phyloP scores from a whole-genome alignment of 805 yeast genomes.

The Brettanomyces sp. region DNA sequence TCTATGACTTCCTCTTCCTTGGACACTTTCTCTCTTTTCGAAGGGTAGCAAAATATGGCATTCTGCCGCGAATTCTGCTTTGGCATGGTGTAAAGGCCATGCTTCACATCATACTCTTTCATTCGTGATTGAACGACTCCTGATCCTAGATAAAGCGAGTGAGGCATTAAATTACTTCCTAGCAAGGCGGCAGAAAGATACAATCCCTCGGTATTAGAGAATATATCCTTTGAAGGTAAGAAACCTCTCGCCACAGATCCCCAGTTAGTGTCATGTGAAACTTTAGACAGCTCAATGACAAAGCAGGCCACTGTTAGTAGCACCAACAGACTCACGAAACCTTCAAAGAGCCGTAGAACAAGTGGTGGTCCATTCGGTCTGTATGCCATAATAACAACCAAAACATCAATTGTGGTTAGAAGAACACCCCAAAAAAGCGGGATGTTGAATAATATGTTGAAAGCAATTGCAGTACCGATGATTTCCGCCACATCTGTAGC shows the following conservation, averaged over 20 bases:
- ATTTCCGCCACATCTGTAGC: conserved; percentile 97
- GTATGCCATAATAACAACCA: conserved; percentile 80
- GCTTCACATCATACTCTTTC: conserved; percentile 62
- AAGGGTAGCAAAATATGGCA: conserved; percentile 15
- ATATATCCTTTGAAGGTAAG: conserved; percentile 36
- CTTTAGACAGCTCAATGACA: conserved; percentile 64
- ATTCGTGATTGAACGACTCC: conserved; percentile 83
- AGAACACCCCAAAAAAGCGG: conserved; percentile 81
- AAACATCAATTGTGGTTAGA: conserved; percentile 76
- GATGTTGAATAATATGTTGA: conserved; percentile 70
- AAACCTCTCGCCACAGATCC: conserved; percentile 62
- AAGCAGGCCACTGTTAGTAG: conserved; percentile 80
- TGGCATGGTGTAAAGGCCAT: conserved; percentile 47
- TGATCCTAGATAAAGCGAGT: conserved; percentile 77
- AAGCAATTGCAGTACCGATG: conserved; percentile 93
- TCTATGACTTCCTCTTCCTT: conserved; percentile 5
- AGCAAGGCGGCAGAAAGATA: conserved; percentile 76
- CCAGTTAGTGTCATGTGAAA: conserved; percentile 45
- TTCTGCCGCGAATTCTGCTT: conserved; percentile 1
- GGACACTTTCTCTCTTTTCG: background rate
- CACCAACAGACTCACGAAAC: conserved; percentile 69
- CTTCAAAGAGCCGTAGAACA: conserved; percentile 72
- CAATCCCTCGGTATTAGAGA: conserved; percentile 54
- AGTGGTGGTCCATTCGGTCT: conserved; percentile 75
- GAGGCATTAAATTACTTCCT: conserved; percentile 97